These are phyloP conservation scores for Paramecium sonneborni DNA, from an alignment of 73 alveolate species.

Conservation along the genomic window DNA sequence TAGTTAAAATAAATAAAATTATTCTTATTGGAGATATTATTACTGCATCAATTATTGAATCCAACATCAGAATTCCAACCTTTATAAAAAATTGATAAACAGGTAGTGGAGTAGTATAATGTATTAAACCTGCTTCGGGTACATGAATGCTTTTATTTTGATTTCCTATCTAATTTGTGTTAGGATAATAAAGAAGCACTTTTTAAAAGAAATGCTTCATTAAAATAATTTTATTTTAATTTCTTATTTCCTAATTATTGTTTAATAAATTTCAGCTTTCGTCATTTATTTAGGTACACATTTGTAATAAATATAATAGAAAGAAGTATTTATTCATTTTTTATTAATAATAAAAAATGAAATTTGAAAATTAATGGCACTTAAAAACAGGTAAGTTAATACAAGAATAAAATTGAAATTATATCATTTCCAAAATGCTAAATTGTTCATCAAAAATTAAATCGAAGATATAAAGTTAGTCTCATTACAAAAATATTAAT, in stretches of 20 bases:
- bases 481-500: too few species aligned
- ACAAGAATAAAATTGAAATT: too few species aligned
- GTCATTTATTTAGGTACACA: background rate
- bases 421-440: too few species aligned
- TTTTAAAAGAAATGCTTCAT: background rate
- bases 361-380: background rate
- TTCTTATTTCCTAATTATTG: background rate
- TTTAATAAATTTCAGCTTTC: background rate
- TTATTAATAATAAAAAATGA: background rate
- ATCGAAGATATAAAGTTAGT: too few species aligned
- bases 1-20: background rate
- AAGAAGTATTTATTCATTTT: background rate
- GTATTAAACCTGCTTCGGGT: background rate
- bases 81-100: background rate
- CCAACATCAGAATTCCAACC: background rate
- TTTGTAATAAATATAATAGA: background rate
- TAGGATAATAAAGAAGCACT: background rate
- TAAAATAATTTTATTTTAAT: background rate
- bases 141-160: background rate
- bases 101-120: slow-evolving; percentile 1
- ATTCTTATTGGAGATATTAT: slow-evolving; percentile 15
- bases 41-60: slow-evolving; percentile 19
- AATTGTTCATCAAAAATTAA: too few species aligned
- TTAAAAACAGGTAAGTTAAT: background rate
- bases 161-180: background rate